A percentile compares a stretch with the other conserved stretches of the same genome.
Conservation (phyloP, 495 filamentous ascomycete species). For the Lasiosphaeriaceae sp. region DNA sequence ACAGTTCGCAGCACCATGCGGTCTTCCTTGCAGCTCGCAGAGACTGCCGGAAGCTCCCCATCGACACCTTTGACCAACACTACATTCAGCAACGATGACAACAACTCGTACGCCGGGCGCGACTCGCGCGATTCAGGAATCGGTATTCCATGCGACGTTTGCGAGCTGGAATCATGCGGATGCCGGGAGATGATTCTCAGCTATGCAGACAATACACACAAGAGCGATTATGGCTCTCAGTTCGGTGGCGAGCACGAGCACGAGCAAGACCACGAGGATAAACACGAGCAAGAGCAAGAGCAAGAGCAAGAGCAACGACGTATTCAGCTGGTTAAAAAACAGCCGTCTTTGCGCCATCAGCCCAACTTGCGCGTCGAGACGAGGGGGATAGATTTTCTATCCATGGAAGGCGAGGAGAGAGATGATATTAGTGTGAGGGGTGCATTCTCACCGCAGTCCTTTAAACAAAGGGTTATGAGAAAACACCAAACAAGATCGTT, state of each 20-base stretch:
- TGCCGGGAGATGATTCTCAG: slow-evolving; percentile 1
- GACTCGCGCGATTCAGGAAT: slow-evolving; percentile 23
- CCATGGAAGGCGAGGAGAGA: not conserved
- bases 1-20: not conserved
- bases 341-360: slow-evolving; percentile 3
- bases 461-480: slow-evolving; percentile 24
- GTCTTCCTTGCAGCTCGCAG: not conserved
- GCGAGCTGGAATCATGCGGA: slow-evolving; percentile 12
- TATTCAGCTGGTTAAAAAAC: too few relatives aligned
- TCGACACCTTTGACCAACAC: not conserved
- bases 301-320: not conserved
- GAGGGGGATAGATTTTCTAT: not conserved
- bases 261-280: not conserved
- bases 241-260: not conserved
- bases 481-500: not conserved
- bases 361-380: slow-evolving; percentile 15
- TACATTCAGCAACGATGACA: not conserved
- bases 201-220: not conserved
- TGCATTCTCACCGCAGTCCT: slow-evolving; percentile 25
- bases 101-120: not conserved
- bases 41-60: not conserved
- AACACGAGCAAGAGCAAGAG: not conserved
- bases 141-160: slow-evolving; percentile 15
- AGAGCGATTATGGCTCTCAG: not conserved
- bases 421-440: not conserved